phyloP scores from a whole-genome alignment of 2,329 filamentous ascomycete species.

The Scytalidium sp. region DNA sequence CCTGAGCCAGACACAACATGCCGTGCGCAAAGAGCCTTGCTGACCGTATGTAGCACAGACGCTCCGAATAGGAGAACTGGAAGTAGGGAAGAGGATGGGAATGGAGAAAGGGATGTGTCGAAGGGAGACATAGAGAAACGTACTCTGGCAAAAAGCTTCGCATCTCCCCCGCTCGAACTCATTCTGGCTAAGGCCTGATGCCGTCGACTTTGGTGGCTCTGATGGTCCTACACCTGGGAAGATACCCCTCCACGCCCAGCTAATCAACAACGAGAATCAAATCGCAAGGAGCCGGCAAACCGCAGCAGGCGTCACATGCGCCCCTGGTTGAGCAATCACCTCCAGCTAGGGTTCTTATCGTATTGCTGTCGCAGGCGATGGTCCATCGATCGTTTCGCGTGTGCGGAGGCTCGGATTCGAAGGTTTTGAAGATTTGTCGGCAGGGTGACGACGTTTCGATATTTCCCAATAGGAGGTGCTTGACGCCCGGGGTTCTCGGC shows the following conservation, averaged over 20 bases:
- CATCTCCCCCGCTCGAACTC: constrained; percentile 74
- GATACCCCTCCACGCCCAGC: constrained; percentile 21
- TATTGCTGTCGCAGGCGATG: constrained; percentile 8
- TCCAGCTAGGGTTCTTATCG: constrained; percentile 13
- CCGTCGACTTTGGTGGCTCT: not conserved
- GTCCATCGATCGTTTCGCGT: constrained; percentile 16
- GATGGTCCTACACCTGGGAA: not conserved
- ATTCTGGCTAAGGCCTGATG: constrained; percentile 22
- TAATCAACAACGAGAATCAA: constrained; percentile 22
- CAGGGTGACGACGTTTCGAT: constrained; percentile 1
- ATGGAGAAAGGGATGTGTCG: constrained; percentile 12
- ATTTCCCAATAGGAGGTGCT: not conserved
- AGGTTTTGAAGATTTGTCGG: constrained; percentile 3
- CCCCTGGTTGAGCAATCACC: constrained; percentile 11
- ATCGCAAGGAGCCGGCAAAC: constrained; percentile 13
- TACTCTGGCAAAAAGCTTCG: constrained; percentile 99
- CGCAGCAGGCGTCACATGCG: constrained; percentile 21
- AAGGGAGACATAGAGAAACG: constrained; percentile 35
- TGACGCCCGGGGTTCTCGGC: not conserved
- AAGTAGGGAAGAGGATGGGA: constrained; percentile 10
- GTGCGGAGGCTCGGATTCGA: constrained; percentile 2
- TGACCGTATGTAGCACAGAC: not conserved
- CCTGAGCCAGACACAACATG: not conserved
- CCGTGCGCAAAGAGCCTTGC: not conserved
- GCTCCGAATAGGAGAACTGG: too few relatives aligned